Conservation (phyloP, 441 rosid species). For the Euphorbia celastroides region DNA sequence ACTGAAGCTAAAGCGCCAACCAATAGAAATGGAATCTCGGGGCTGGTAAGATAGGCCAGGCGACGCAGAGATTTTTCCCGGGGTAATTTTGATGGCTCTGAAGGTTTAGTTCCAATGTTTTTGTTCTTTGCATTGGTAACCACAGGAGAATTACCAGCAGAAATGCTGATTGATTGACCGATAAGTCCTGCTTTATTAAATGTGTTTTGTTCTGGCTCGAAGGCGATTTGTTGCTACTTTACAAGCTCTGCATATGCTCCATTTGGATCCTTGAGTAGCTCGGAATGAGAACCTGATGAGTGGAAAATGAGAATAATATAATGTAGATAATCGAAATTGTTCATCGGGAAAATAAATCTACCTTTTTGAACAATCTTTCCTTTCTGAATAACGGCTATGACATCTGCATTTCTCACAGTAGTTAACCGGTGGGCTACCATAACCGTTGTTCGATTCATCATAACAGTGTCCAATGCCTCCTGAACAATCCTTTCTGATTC, state of each 20-base stretch:
- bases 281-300: slow-evolving; percentile 58
- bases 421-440: slow-evolving; percentile 79
- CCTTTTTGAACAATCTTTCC: slow-evolving; percentile 83
- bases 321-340: not conserved
- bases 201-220: too few relatives aligned
- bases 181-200: too few relatives aligned
- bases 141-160: too few relatives aligned
- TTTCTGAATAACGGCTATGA: slow-evolving; percentile 63
- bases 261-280: slow-evolving; percentile 50
- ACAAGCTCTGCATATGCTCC: slow-evolving; percentile 64
- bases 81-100: too few relatives aligned
- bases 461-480: slow-evolving; percentile 72
- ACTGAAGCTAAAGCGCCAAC: slow-evolving; percentile 53
- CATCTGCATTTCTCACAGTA: slow-evolving; percentile 60
- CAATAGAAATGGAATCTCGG: slow-evolving; percentile 57
- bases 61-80: too few relatives aligned
- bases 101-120: too few relatives aligned
- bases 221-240: slow-evolving; percentile 47
- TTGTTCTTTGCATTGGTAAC: too few relatives aligned
- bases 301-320: not conserved
- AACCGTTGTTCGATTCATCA: slow-evolving; percentile 71
- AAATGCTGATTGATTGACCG: too few relatives aligned
- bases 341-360: too few relatives aligned
- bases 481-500: slow-evolving; percentile 79
- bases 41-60: slow-evolving; percentile 60